Percentiles rank a stretch among this genome's conserved stretches.
Conservation (phyloP, 2,329 filamentous ascomycete species). For the Verticillium klebahnii region DNA sequence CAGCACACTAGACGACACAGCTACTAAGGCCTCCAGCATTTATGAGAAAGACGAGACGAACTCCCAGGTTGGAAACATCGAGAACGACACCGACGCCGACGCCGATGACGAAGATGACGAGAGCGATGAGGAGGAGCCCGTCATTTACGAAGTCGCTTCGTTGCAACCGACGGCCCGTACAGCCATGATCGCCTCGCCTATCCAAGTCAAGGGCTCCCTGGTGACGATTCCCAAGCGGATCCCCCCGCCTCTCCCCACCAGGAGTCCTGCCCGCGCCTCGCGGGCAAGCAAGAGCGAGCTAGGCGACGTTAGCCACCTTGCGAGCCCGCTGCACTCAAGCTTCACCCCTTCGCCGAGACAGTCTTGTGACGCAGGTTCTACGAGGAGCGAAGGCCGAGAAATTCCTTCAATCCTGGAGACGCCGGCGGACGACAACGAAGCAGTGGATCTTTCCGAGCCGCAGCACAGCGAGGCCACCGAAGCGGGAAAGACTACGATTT, state of each 20-base stretch:
- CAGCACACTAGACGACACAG: conserved; percentile 19
- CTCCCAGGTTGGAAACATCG: conserved; percentile 21
- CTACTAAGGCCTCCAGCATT: conserved; percentile 20
- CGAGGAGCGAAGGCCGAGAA: conserved; percentile 9
- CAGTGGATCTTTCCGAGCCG: conserved; percentile 12
- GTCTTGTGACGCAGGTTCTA: conserved; percentile 12
- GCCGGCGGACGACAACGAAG: not conserved
- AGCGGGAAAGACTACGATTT: conserved; percentile 1
- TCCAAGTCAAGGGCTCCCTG: conserved; percentile 70
- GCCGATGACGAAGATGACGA: conserved; percentile 38
- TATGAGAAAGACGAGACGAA: conserved; percentile 15
- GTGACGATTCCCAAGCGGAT: conserved; percentile 80
- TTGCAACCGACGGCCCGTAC: conserved; percentile 50
- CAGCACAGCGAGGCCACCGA: conserved; percentile 15
- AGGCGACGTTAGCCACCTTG: conserved; percentile 50
- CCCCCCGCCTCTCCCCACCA: conserved; percentile 70
- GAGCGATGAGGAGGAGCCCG: conserved; percentile 56
- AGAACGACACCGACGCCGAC: conserved; percentile 25
- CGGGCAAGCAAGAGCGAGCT: conserved; percentile 51
- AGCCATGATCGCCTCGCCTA: conserved; percentile 57
- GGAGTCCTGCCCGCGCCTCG: conserved; percentile 65
- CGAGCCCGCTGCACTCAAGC: conserved; percentile 46
- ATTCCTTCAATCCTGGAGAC: conserved; percentile 17
- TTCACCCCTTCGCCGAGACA: conserved; percentile 25
- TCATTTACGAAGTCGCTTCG: conserved; percentile 64